Evolutionary conservation across 495 filamentous ascomycete genomes (phyloP).

Genomic region (Penicillium cataractarum): DNA sequence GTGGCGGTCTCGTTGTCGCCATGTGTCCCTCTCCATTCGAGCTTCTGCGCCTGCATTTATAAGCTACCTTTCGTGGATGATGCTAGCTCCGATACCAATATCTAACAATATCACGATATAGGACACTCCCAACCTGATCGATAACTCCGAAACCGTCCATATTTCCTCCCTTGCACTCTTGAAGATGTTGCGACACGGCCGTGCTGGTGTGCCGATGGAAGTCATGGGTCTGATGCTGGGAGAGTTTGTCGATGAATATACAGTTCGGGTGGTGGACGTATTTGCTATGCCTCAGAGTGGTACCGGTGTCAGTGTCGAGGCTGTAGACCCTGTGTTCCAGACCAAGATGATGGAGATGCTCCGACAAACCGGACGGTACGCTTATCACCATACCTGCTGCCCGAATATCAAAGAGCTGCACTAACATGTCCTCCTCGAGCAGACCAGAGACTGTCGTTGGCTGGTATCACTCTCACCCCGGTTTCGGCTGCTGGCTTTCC

Average conservation of each 20-base stretch:
- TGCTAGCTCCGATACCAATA: background rate
- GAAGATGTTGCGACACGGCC: slow-evolving; percentile 97
- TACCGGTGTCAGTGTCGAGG: slow-evolving; percentile 97
- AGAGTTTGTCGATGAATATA: slow-evolving; percentile 99
- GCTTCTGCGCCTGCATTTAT: slow-evolving; percentile 13
- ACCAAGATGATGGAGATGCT: slow-evolving; percentile 99
- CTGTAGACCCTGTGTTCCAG: slow-evolving; percentile 97
- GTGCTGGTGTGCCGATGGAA: slow-evolving; percentile 98
- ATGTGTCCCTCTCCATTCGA: slow-evolving; percentile 6
- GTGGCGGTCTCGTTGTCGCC: slow-evolving; percentile 10
- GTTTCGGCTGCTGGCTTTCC: slow-evolving; percentile 98
- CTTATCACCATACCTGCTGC: background rate
- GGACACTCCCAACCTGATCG: slow-evolving; percentile 87
- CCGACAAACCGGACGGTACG: slow-evolving; percentile 91
- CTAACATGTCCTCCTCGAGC: slow-evolving; percentile 10
- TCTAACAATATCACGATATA: slow-evolving; percentile 37
- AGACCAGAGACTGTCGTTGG: slow-evolving; percentile 97
- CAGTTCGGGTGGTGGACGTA: slow-evolving; percentile 94
- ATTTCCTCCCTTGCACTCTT: slow-evolving; percentile 96
- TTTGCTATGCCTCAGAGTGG: slow-evolving; percentile 99
- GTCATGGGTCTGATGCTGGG: slow-evolving; percentile 99
- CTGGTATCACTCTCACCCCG: slow-evolving; percentile 99
- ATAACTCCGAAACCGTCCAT: slow-evolving; percentile 99
- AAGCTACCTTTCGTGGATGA: background rate
- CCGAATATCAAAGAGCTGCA: background rate